Percentiles rank a stretch among this genome's conserved stretches.
phyloP scores from a whole-genome alignment of 202 grass and related monocot genomes.

The Digitaria exilis region DNA sequence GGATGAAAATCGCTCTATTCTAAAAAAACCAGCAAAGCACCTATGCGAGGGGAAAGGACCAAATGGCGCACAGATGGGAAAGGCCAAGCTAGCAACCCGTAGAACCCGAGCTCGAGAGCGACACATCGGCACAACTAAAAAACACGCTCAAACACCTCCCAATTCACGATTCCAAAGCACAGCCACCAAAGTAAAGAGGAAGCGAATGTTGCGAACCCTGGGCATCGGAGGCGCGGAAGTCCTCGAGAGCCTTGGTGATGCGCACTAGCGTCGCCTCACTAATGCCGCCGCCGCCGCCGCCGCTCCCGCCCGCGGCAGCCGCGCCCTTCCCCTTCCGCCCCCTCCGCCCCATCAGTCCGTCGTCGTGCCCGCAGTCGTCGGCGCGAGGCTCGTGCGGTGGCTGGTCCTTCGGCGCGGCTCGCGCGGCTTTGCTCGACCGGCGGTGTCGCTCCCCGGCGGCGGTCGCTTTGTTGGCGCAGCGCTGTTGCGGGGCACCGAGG shows the following conservation, averaged over 20 bases:
- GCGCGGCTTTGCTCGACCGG: neutral
- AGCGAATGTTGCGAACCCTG: constrained; percentile 51
- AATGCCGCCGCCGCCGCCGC: constrained; percentile 2
- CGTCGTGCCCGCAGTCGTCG: neutral
- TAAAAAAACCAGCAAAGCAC: neutral
- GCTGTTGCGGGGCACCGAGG: constrained; percentile 10
- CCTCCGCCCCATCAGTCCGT: constrained; percentile 56
- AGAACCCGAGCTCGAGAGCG: neutral
- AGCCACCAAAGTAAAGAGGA: neutral
- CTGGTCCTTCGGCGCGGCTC: constrained; percentile 9
- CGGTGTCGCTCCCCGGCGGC: constrained; percentile 1
- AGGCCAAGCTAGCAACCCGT: constrained; percentile 7
- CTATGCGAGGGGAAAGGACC: neutral
- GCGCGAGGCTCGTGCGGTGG: neutral
- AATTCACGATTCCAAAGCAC: neutral
- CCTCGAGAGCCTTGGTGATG: constrained; percentile 50
- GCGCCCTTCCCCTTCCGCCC: constrained; percentile 37
- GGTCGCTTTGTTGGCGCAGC: constrained; percentile 2
- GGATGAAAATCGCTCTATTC: neutral
- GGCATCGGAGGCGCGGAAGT: constrained; percentile 65
- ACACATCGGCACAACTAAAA: neutral
- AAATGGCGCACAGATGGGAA: neutral
- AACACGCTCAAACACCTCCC: neutral
- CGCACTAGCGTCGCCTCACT: constrained; percentile 48
- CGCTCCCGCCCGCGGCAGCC: neutral